A percentile compares a stretch with the other conserved stretches of the same genome.
phyloP scores from a whole-genome alignment of 176 grass and related monocot genomes.

The Stipa capillata region DNA sequence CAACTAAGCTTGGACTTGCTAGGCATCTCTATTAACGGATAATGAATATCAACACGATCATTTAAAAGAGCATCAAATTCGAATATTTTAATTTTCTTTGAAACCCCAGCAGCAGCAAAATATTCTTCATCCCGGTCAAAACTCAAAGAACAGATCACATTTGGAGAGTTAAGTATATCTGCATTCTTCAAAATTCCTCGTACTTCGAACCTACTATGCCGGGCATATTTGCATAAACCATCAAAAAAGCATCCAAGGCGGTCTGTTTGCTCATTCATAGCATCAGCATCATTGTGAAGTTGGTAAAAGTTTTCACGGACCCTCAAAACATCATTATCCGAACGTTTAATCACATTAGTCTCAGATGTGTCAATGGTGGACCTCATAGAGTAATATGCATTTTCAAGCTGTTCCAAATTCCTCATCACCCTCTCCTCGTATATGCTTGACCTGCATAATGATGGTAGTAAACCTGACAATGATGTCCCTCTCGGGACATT shows the following conservation, averaged over 20 bases:
- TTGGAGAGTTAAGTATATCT: conserved; percentile 70
- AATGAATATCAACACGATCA: conserved; percentile 80
- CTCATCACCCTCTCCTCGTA: conserved; percentile 63
- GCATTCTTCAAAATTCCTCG: conserved; percentile 80
- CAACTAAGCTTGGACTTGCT: conserved; percentile 79
- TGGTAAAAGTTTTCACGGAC: conserved; percentile 34
- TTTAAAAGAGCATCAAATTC: conserved; percentile 89
- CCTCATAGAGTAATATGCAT: conserved; percentile 82
- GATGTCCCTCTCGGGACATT: conserved; percentile 7
- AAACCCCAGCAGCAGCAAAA: conserved; percentile 90
- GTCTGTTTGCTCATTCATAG: conserved; percentile 27
- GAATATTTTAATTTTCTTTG: conserved; percentile 99
- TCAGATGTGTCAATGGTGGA: conserved; percentile 46
- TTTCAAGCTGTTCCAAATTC: conserved; percentile 79
- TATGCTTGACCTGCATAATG: conserved; percentile 25
- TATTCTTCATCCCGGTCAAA: conserved; percentile 98
- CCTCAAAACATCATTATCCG: conserved; percentile 65
- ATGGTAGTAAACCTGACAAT: conserved; percentile 29
- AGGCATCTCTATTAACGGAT: conserved; percentile 90
- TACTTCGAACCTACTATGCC: conserved; percentile 77
- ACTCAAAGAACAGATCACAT: conserved; percentile 96
- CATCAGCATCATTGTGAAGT: conserved; percentile 43
- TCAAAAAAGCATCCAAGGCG: conserved; percentile 76
- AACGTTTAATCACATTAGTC: conserved; percentile 37
- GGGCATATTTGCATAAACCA: conserved; percentile 93